Percentiles rank a stretch among this genome's conserved stretches.
Evolutionary conservation across 352 stramenopile species (phyloP).

Genomic region (Phytophthora crassamura): DNA sequence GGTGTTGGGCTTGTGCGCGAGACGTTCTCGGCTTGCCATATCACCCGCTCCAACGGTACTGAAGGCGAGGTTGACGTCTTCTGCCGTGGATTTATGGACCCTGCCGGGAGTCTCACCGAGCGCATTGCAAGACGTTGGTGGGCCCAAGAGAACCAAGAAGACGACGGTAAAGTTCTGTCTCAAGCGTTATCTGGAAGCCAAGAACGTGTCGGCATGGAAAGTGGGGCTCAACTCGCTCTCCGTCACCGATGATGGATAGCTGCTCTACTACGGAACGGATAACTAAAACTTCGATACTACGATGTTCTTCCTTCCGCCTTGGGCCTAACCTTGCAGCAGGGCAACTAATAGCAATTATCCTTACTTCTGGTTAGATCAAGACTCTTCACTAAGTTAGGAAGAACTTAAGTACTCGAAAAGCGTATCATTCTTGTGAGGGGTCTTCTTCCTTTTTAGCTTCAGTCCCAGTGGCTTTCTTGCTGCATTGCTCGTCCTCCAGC

Average conservation of each 20-base stretch:
- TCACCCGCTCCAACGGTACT: slow-evolving; percentile 29
- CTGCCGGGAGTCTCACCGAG: slow-evolving; percentile 28
- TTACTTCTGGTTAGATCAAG: too few species aligned
- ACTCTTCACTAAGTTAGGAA: too few species aligned
- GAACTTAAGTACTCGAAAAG: too few species aligned
- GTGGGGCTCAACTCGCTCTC: slow-evolving; percentile 33
- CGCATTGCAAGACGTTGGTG: slow-evolving; percentile 18
- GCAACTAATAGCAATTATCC: too few species aligned
- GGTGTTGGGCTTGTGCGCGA: slow-evolving; percentile 35
- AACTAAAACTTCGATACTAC: too few species aligned
- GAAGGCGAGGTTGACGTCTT: slow-evolving; percentile 40
- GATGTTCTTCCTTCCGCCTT: too few species aligned
- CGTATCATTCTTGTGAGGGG: not conserved
- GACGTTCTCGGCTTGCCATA: slow-evolving; percentile 44
- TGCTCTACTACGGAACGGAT: not conserved
- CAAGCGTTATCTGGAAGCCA: slow-evolving; percentile 39
- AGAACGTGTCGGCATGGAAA: slow-evolving; percentile 46
- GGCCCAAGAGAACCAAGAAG: slow-evolving; percentile 22
- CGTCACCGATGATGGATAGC: not conserved
- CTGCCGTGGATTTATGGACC: slow-evolving; percentile 42
- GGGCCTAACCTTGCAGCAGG: not conserved
- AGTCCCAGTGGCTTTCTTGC: slow-evolving; percentile 1
- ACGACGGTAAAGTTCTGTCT: slow-evolving; percentile 43
- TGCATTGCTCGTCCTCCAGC: slow-evolving; percentile 15
- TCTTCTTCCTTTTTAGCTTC: not conserved